Conservation (phyloP, 441 rosid genomes). For the Bocquillonia castaneifolia region DNA sequence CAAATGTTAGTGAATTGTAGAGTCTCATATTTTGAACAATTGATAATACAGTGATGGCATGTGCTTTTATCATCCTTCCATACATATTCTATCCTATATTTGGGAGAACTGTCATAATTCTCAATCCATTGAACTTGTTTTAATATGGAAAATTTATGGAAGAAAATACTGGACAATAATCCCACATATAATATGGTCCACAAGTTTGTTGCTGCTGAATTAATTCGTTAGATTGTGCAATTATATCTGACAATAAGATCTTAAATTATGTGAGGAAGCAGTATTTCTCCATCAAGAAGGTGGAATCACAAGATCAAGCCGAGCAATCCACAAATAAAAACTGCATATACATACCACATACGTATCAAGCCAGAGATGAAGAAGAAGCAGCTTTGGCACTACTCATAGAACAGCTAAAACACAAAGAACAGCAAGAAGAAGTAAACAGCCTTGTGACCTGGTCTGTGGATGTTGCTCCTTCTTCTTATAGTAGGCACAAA, state of each 20-base stretch:
- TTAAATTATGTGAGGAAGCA: slow-evolving; percentile 22
- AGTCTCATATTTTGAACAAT: too few species aligned
- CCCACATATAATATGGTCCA: too few species aligned
- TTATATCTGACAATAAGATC: neutral
- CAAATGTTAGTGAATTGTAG: too few species aligned
- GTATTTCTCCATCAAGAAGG: slow-evolving; percentile 48
- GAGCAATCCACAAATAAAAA: slow-evolving; percentile 1
- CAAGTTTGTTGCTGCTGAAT: too few species aligned
- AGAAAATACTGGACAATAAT: too few species aligned
- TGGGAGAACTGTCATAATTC: too few species aligned
- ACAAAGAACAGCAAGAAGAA: slow-evolving; percentile 37
- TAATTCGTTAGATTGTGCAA: too few species aligned
- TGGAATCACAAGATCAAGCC: neutral
- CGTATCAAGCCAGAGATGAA: slow-evolving; percentile 40
- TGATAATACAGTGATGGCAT: too few species aligned
- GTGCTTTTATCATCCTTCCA: too few species aligned
- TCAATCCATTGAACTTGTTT: too few species aligned
- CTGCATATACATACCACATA: neutral
- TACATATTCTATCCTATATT: too few species aligned
- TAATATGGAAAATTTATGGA: too few species aligned
- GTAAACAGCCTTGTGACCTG: slow-evolving; percentile 22
- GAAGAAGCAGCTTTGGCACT: slow-evolving; percentile 51
- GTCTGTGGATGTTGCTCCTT: slow-evolving; percentile 20
- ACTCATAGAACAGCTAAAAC: slow-evolving; percentile 49
- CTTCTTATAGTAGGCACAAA: neutral